Evolutionary conservation across 2,329 filamentous ascomycete species (phyloP), one percentile per base, ranked within the genome.

Genomic region (Calonectria honghensis): DNA sequence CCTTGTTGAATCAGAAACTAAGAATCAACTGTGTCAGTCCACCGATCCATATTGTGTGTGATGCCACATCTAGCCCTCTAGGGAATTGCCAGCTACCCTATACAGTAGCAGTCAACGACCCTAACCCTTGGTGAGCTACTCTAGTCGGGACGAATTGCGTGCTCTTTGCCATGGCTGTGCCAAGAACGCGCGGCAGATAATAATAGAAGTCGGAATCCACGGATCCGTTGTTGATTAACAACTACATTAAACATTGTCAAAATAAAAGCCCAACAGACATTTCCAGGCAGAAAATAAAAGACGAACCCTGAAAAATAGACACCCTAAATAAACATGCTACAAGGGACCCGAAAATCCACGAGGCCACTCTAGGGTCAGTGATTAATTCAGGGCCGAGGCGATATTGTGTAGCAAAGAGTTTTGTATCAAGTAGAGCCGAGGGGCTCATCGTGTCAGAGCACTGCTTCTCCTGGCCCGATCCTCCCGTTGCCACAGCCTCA

Each of bases 301-400:
- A 48, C 10, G 20, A 48, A 24, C 45, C 9, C 45, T 13, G 20
- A 48, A 24, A 18, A 59, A 37, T 16, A 31, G 29, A 16, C 7
- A 41, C 39, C 3, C 3, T 6, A 7, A 63, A 29, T 63, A 4
- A 63, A 63, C 35, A 4, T 63, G 57, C 27, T 29, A 63, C 57
- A 63, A 20, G 57, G 57, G 57, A 24, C 57, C 54, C 29, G 3
- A 24, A 39, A 4, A 27, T 35, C 6, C 1, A 29, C 1, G 41
- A 3, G 10, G 57, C 10, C 35, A 6, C 14, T 10, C 20, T 18
- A 41, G 13, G 18, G 57, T 16, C 35, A 6, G 14, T 41, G 20
- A 41, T 61, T 61, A 61, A 61, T 35, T 63, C 57, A 63, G 35
- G 57, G 24, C 10, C 35, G 35, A 39, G 35, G 16, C 35, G 37